Evolutionary conservation across 495 filamentous ascomycete genomes (phyloP), one percentile per base, ranked within the genome.

Genomic region (Lophiotrema nucula): DNA sequence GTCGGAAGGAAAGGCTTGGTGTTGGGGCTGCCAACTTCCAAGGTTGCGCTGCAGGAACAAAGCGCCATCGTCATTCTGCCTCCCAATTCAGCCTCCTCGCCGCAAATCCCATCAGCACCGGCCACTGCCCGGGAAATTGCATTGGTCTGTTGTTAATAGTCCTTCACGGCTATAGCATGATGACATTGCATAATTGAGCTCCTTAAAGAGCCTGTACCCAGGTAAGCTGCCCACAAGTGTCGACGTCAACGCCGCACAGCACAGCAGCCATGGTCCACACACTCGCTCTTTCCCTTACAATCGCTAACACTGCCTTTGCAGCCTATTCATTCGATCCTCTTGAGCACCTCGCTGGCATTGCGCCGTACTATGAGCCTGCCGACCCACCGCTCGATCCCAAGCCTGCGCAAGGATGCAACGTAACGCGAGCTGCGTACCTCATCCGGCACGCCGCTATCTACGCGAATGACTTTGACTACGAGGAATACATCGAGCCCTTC

Each of bases 381-480:
- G 76, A 77, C 47, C 76, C 76, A 27, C 71, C 73, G 16, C 57
- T 69, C 4, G 46, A 64, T 23, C 66, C 58, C 8, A 22, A 51
- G 18, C 63, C 66, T 18, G 45, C 66, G 0, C 69, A 74, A 62
- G 76, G 76, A 33, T 79, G 76, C 64, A 71, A 67, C 11, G 64
- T 73, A 10, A 68, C 67, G 2, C 61, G 67, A 22, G 76, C 73
- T 1, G 70, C 74, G 4, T 79, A 78, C 56, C 69, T 79, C 12
- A 64, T 70, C 13, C 74, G 76, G 6, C 76, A 78, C 58, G 74
- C 76, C 0, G 76, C 76, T 22, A 79, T 79, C 56, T 76, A 75
- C 56, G 72, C 73, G 53, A 79, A 78, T 41, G 76, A 77, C 58
- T 76, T 71, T 31, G 76, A 79, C 52, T 74, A 74, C 48, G 74